Base-by-base conservation (phyloP, 805 yeast genomes). In the Monosporozyma aerobia region DNA sequence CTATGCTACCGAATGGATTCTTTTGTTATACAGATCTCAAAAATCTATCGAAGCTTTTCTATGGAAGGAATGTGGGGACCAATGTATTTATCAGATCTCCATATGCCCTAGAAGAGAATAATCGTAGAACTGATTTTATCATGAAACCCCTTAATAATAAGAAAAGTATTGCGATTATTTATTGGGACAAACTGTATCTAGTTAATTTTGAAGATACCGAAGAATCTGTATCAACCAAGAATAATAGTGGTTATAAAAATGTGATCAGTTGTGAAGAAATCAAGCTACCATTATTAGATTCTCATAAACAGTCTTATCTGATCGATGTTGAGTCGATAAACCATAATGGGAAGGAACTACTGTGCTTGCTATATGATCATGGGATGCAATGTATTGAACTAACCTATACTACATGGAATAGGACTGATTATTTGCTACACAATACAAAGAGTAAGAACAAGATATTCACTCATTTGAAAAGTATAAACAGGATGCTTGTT, bases 401-500 rank as follows among this genome's bases (percentile, higher is more conserved):
- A n/a, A 53, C 59, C 2, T 64, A 61, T 41, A 51, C 51, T 16
- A 59, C 68, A 2, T 52, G 57, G 52, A 60, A 60, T 16, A 52
- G 52, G 22, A 54, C 59, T 16, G 60, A 61, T 48, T 60, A 55
- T 47, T 47, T 64, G 11, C 49, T 65, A 19, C 58, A 57, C 37
- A 59, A 65, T 7, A 61, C 69, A 3, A 59, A 64, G 48, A 58
- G 56, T 23, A 35, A 44, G 9, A 56, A 60, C 10, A 65, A 66
- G 45, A 56, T 49, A 40, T 60, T 59, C 49, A 11, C 59, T 3
- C 61, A 52, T 48, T 33, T 64, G 19, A 44, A 52, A 29, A 60
- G 57, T 35, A 53, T 66, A 16, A 63, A 64, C 40, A 52, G 70
- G 40, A 57, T 66, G 62, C 54, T 65, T 4, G 56, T 65, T 7